Evolutionary conservation across 305 asterid species (phyloP).

Genomic region (Rubia tinctorum): DNA sequence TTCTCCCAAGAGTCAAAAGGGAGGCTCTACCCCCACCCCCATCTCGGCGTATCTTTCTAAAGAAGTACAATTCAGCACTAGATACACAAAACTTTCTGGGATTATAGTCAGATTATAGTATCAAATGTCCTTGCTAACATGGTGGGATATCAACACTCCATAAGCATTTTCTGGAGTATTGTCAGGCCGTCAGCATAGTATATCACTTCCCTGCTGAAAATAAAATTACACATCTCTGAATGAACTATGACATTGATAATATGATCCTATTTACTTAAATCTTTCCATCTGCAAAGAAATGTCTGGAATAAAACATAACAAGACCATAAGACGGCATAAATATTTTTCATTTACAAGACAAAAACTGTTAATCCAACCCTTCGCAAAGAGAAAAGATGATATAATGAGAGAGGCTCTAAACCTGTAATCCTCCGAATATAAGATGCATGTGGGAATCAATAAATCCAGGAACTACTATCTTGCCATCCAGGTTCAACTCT

Average conservation of each 20-base stretch:
- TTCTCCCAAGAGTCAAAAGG: not conserved
- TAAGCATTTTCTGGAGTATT: not conserved
- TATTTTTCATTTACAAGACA: not conserved
- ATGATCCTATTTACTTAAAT: not conserved
- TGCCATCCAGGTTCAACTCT: slow-evolving; percentile 55
- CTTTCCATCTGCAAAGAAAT: not conserved
- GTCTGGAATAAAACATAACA: not conserved
- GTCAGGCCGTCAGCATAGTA: not conserved
- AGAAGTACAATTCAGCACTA: not conserved
- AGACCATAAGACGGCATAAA: not conserved
- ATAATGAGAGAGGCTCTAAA: slow-evolving; percentile 27
- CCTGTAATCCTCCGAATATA: slow-evolving; percentile 87
- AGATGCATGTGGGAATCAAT: slow-evolving; percentile 96
- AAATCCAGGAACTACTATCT: slow-evolving; percentile 88
- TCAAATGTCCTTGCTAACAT: not conserved
- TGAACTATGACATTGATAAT: not conserved
- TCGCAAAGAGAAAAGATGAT: not conserved
- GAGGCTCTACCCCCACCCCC: too few species aligned
- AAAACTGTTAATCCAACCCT: not conserved
- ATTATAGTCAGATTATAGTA: not conserved
- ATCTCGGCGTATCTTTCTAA: not conserved
- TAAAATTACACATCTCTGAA: not conserved
- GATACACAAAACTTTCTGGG: not conserved
- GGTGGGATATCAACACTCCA: not conserved
- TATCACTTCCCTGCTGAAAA: not conserved